Conservation (phyloP, 257 asterid species). For the Scutellaria minor region DNA sequence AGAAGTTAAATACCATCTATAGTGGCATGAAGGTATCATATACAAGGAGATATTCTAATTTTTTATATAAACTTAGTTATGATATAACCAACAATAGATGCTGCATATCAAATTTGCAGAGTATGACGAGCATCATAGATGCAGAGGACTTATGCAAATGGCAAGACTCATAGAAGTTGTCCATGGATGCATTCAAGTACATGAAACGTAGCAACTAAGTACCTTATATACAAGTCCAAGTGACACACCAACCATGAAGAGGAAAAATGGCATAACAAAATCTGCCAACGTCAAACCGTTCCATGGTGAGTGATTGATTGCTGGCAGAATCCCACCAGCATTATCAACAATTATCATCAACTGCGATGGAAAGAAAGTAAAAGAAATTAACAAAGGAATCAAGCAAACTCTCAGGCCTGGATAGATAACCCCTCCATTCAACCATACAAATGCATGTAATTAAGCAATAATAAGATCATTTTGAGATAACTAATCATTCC, state of each 20-base stretch:
- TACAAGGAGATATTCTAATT: too few relatives aligned
- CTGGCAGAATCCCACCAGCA: slow-evolving; percentile 67
- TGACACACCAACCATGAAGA: slow-evolving; percentile 76
- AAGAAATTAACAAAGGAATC: slow-evolving; percentile 10
- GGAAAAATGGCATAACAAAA: slow-evolving; percentile 80
- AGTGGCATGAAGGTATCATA: too few relatives aligned
- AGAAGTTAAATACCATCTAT: background rate
- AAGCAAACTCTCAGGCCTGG: background rate
- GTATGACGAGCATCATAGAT: background rate
- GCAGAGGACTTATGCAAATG: background rate
- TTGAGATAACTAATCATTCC: background rate
- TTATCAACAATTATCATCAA: slow-evolving; percentile 72
- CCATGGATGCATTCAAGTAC: background rate
- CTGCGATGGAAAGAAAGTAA: slow-evolving; percentile 44
- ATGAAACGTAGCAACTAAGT: background rate
- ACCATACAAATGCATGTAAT: background rate
- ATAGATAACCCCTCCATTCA: background rate
- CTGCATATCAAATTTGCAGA: too few relatives aligned
- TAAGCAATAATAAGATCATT: background rate
- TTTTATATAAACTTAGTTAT: too few relatives aligned
- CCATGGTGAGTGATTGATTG: slow-evolving; percentile 82
- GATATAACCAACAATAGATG: too few relatives aligned
- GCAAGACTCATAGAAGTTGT: too few relatives aligned
- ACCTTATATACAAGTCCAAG: slow-evolving; percentile 79
- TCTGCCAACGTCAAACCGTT: slow-evolving; percentile 75